These are phyloP conservation scores for Xylaria intraflava DNA, from an alignment of 495 filamentous ascomycete genomes.

Conservation along the genomic window DNA sequence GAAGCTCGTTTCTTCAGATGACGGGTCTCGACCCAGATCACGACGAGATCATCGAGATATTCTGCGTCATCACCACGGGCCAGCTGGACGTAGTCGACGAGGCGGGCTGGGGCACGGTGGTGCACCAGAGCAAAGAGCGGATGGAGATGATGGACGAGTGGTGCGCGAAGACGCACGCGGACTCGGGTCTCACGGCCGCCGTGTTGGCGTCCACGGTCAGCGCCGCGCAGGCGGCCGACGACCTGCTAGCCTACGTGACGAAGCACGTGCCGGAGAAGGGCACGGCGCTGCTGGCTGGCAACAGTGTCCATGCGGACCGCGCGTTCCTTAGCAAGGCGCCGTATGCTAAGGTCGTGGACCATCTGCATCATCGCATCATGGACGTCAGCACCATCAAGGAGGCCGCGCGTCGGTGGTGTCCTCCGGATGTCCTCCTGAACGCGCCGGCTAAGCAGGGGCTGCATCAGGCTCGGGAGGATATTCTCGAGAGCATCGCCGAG, in stretches of 20 bases:
- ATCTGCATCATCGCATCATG: conserved; percentile 82
- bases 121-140: conserved; percentile 64
- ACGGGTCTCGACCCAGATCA: conserved; percentile 74
- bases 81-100: conserved; percentile 70
- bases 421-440: conserved; percentile 46
- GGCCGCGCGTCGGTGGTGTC: conserved; percentile 74
- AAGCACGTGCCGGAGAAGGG: conserved; percentile 57
- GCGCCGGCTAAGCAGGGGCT: conserved; percentile 66
- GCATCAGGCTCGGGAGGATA: conserved; percentile 83
- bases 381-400: conserved; percentile 92
- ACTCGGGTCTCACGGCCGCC: conserved; percentile 71
- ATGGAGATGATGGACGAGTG: conserved; percentile 71
- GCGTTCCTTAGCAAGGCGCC: conserved; percentile 71
- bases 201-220: conserved; percentile 69
- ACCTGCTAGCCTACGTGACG: conserved; percentile 71
- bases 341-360: conserved; percentile 62
- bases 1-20: conserved; percentile 56
- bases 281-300: conserved; percentile 74
- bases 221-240: conserved; percentile 61
- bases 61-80: conserved; percentile 83
- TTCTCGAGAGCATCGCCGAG: conserved; percentile 90
- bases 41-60: conserved; percentile 86
- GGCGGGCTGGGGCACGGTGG: conserved; percentile 69
- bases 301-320: conserved; percentile 84
- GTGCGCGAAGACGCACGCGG: conserved; percentile 52